Conservation (phyloP, 2,329 filamentous ascomycete species). For the Fusarium cicatricum region DNA sequence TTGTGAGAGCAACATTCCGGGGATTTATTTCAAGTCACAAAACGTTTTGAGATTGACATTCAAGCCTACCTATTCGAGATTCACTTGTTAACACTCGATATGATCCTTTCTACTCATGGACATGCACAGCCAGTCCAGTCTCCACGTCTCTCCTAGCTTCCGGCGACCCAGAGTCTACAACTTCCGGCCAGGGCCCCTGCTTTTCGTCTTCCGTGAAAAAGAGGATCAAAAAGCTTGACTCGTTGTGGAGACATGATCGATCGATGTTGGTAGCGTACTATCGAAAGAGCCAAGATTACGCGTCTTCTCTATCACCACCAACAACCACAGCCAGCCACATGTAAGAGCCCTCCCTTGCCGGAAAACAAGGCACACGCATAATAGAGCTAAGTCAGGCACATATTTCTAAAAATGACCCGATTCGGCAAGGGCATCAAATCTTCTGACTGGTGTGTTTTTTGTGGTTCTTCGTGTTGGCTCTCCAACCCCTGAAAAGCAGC, state of each 20-base stretch:
- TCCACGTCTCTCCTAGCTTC: too few species aligned
- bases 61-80: too few species aligned
- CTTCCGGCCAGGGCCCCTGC: too few species aligned
- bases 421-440: background rate
- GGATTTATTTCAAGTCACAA: too few species aligned
- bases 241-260: background rate
- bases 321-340: background rate
- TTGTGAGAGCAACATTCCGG: too few species aligned
- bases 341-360: background rate
- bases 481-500: constrained; percentile 16
- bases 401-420: too few species aligned
- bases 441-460: background rate
- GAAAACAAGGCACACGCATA: background rate
- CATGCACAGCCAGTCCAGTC: too few species aligned
- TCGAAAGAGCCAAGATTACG: background rate
- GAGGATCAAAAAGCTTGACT: background rate
- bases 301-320: background rate
- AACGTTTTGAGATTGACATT: too few species aligned
- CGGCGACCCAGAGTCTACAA: too few species aligned
- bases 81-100: too few species aligned
- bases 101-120: too few species aligned
- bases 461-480: constrained; percentile 13
- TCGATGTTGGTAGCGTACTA: background rate
- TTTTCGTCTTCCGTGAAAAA: background rate
- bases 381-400: background rate